Conservation (phyloP, 495 filamentous ascomycete genomes). For the Ramalina intermedia region DNA sequence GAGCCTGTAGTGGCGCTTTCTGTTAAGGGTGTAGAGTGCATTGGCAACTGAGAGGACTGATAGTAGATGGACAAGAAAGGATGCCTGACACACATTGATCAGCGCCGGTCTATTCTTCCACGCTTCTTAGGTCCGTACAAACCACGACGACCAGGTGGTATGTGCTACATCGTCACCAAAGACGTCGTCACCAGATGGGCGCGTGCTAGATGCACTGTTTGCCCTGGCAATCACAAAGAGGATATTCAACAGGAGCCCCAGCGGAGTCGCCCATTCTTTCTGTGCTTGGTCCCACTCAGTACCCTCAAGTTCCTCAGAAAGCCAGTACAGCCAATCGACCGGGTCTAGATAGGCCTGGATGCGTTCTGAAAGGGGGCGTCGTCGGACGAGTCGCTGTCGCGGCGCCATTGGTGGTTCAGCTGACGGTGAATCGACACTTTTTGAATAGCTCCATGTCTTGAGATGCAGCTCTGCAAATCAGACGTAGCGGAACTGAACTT, state of each 20-base stretch:
- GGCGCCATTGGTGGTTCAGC: slow-evolving; percentile 25
- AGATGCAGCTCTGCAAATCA: no score
- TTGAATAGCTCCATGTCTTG: no score
- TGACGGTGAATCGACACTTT: no score
- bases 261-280: slow-evolving; percentile 54
- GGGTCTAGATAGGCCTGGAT: slow-evolving; percentile 70
- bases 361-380: slow-evolving; percentile 58
- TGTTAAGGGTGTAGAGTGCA: slow-evolving; percentile 67
- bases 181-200: slow-evolving; percentile 54
- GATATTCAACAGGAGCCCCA: slow-evolving; percentile 64
- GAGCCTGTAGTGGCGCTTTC: slow-evolving; percentile 74
- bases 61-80: slow-evolving; percentile 53
- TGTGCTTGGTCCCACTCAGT: slow-evolving; percentile 72
- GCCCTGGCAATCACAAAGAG: slow-evolving; percentile 70
- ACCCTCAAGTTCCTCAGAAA: slow-evolving; percentile 79
- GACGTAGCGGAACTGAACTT: no score
- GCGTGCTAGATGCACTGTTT: slow-evolving; percentile 39
- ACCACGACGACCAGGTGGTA: slow-evolving; percentile 53
- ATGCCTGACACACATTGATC: slow-evolving; percentile 33
- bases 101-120: neutral
- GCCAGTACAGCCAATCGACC: slow-evolving; percentile 72
- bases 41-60: slow-evolving; percentile 52
- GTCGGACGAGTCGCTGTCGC: slow-evolving; percentile 70
- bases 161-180: slow-evolving; percentile 54
- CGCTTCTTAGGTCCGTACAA: slow-evolving; percentile 44